Evolutionary conservation across 257 asterid genomes (phyloP), one percentile per base, ranked within the genome.

Genomic region (Echites panduratus): DNA sequence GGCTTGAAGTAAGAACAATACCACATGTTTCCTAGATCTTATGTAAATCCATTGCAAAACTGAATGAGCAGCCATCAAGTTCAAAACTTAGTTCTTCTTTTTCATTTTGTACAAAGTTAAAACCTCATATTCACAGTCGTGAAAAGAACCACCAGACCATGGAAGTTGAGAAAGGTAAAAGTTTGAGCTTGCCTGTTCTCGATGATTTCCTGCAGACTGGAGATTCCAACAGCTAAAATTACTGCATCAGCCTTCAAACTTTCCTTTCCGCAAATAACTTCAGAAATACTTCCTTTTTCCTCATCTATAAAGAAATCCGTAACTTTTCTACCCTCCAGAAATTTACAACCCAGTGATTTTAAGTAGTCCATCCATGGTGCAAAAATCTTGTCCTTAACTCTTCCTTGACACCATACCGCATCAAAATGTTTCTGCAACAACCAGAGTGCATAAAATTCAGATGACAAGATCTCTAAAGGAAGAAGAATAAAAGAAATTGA

Each of bases 251-350:
- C 85, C 82, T 71, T 85, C 62, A 89, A 87, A 73, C 81, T 84
- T 80, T 87, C 95, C 78, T 82, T 88, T 43, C 75, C 95, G 73
- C 92, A 89, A 57, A 79, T 78, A 63, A 89, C 79, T 78, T 81
- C 84, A 45, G 85, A 76, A 47, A 85, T 38, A 71, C 87, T 56
- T 20, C 87, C 85, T 22, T 84, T 80, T 76, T 87, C 87, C 75
- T 87, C 87, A 47, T 82, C 65, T 26, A 87, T 63, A 58, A 76
- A 66, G 5, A 89, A 32, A 61, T 87, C 90, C 5, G 89, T 88
- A 32, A 86, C 88, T 73, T 70, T 82, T 79, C 87, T 85, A 49
- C 89, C 90, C 70, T 79, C 87, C 19, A 85, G 80, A 70, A 86
- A 76, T 76, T 82, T 83, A 79, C 95, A 85, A 29, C 95, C 89